Conservation (phyloP, 2,329 filamentous ascomycete species). For the Alternaria solani region DNA sequence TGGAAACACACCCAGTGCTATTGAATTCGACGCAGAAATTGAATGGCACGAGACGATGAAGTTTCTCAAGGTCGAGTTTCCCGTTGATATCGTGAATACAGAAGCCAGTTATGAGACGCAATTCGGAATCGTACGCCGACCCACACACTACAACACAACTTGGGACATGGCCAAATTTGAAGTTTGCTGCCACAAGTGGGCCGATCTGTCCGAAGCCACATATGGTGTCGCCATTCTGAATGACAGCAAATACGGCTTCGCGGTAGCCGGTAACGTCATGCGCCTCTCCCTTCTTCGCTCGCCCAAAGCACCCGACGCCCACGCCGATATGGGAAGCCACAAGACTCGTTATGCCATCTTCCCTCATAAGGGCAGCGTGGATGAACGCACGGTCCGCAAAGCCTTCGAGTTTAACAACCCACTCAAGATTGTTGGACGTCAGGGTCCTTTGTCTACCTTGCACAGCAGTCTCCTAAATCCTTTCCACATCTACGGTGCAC, state of each 20-base stretch:
- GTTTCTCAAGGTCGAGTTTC: conserved; percentile 98
- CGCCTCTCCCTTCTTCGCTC: conserved; percentile 84
- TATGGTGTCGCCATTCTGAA: conserved; percentile 95
- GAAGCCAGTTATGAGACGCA: conserved; percentile 96
- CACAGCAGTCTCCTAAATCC: conserved; percentile 56
- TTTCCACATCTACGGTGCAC: conserved; percentile 70
- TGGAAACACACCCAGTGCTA: conserved; percentile 69
- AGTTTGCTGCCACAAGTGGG: conserved; percentile 94
- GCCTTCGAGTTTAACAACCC: conserved; percentile 93
- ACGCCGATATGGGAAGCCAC: conserved; percentile 93
- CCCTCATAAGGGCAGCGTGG: conserved; percentile 78
- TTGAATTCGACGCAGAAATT: conserved; percentile 85
- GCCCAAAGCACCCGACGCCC: conserved; percentile 89
- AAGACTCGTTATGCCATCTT: conserved; percentile 89
- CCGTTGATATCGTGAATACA: conserved; percentile 87
- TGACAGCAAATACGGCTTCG: conserved; percentile 96
- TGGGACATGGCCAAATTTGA: conserved; percentile 99
- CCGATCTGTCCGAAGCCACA: conserved; percentile 84
- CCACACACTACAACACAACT: conserved; percentile 97
- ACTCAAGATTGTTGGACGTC: conserved; percentile 62
- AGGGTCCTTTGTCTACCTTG: conserved; percentile 42
- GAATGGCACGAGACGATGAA: conserved; percentile 98
- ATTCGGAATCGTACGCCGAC: conserved; percentile 85
- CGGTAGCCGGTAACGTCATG: conserved; percentile 88
- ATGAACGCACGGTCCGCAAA: conserved; percentile 77